Evolutionary conservation across 257 asterid genomes (phyloP).

Genomic region (Ilex aquifolium): DNA sequence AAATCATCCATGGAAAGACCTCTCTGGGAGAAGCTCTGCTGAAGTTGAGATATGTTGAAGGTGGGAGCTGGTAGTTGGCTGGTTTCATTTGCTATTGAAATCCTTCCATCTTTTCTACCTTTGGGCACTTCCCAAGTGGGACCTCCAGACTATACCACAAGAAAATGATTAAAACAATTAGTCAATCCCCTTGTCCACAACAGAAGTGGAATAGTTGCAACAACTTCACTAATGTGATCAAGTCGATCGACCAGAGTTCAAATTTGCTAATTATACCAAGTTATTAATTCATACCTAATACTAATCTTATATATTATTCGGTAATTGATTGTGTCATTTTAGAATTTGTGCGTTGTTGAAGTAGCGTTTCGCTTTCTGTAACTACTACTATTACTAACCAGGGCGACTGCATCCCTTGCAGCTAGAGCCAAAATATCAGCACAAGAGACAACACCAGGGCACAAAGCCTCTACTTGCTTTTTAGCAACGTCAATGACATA

Average conservation of each 20-base stretch:
- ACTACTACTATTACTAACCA: conserved; percentile 37
- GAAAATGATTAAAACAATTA: neutral
- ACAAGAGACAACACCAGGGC: conserved; percentile 87
- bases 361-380: no score
- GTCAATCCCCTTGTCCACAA: no score
- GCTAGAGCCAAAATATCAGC: conserved; percentile 82
- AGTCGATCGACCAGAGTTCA: no score
- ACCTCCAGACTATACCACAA: conserved; percentile 64
- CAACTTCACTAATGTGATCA: no score
- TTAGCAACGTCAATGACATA: conserved; percentile 67
- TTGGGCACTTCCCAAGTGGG: conserved; percentile 78
- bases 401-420: conserved; percentile 72
- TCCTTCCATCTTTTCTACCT: conserved; percentile 75
- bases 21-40: conserved; percentile 73
- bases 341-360: no score
- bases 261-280: no score
- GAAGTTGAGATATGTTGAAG: conserved; percentile 65
- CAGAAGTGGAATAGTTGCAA: no score
- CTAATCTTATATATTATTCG: no score
- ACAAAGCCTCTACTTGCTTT: conserved; percentile 47
- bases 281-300: neutral
- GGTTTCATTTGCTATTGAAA: conserved; percentile 57
- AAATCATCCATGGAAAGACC: conserved; percentile 64
- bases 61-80: conserved; percentile 66
- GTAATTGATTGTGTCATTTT: no score